These are phyloP conservation scores for Tolypocladium nubicola DNA, from an alignment of 2,329 filamentous ascomycete species.

Conservation along the genomic window DNA sequence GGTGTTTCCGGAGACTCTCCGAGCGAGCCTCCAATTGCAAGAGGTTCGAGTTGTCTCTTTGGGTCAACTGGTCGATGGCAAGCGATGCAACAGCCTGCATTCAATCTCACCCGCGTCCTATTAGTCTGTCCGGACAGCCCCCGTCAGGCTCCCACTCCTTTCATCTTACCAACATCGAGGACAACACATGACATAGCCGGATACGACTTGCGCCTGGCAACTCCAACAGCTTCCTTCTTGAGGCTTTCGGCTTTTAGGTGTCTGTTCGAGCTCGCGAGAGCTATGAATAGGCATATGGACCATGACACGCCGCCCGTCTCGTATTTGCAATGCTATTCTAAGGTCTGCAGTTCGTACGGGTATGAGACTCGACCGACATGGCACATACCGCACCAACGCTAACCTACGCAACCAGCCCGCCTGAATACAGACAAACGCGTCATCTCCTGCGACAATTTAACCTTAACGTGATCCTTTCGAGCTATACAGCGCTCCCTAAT, in stretches of 20 bases:
- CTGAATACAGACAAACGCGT: background rate
- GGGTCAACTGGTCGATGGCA: background rate
- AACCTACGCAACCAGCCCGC: background rate
- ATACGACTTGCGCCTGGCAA: background rate
- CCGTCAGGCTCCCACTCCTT: background rate
- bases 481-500: background rate
- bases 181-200: background rate
- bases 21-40: background rate
- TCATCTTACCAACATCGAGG: background rate
- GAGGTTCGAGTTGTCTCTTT: background rate
- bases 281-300: background rate
- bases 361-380: background rate
- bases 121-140: background rate
- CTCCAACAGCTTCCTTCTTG: background rate
- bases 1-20: background rate
- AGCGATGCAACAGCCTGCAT: background rate
- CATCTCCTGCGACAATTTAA: background rate
- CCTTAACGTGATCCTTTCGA: background rate
- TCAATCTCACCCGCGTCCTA: background rate
- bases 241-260: background rate
- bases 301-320: background rate
- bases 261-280: background rate
- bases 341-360: background rate
- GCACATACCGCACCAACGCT: background rate
- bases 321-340: background rate